Conservation (phyloP, 2,329 filamentous ascomycete genomes). For the Colletotrichum chrysophilum region DNA sequence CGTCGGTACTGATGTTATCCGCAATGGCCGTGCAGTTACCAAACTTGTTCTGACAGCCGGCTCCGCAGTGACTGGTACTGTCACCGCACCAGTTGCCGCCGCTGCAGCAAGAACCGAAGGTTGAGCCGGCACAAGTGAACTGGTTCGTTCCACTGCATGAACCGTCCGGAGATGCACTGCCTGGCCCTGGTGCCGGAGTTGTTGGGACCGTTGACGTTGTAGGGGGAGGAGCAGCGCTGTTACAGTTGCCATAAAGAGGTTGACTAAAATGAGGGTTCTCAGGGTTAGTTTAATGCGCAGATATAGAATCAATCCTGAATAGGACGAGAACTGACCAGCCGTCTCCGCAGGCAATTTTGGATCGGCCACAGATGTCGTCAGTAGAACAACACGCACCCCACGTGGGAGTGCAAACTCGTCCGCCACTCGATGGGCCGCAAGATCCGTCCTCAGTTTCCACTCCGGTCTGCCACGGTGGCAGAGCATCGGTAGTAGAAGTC, state of each 20-base stretch:
- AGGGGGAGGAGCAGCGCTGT: background rate
- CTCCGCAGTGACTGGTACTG: background rate
- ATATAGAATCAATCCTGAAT: background rate
- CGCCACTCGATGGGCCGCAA: background rate
- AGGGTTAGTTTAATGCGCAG: background rate
- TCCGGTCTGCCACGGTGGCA: slow-evolving; percentile 4
- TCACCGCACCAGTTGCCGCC: background rate
- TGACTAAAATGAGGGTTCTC: background rate
- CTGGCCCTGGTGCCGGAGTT: background rate
- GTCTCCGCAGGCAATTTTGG: background rate
- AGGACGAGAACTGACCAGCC: background rate
- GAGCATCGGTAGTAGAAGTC: background rate
- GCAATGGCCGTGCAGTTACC: background rate
- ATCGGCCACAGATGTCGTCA: background rate
- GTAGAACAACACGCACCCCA: background rate
- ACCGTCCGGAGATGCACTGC: background rate
- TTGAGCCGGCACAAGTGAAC: background rate
- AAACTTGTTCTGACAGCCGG: background rate
- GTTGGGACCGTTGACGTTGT: background rate
- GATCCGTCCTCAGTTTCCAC: background rate
- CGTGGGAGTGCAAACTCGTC: background rate
- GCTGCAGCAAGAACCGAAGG: background rate
- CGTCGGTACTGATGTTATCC: background rate
- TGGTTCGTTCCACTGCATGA: background rate
- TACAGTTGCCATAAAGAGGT: background rate